Evolutionary conservation across 352 stramenopile species (phyloP).

Genomic region (Globisporangium lucens): DNA sequence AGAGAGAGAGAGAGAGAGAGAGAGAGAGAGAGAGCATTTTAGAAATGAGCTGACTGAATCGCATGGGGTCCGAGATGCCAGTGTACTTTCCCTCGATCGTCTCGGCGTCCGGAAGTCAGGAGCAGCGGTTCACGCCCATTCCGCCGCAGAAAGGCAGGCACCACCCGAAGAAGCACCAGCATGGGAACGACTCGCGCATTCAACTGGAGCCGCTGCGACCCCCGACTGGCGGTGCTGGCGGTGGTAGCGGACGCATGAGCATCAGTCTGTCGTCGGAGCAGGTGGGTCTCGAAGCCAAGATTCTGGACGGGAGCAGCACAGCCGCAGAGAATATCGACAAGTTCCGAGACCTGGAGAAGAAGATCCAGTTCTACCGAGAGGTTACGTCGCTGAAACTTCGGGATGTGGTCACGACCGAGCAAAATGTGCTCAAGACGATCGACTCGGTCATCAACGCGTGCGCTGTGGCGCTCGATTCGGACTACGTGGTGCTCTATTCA

Average conservation of each 20-base stretch:
- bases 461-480: slow-evolving; percentile 35
- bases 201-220: slow-evolving; percentile 61
- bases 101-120: slow-evolving; percentile 20
- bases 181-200: slow-evolving; percentile 50
- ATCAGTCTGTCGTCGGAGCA: slow-evolving; percentile 40
- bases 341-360: slow-evolving; percentile 35
- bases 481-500: slow-evolving; percentile 55
- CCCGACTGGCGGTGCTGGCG: slow-evolving; percentile 23
- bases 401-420: slow-evolving; percentile 36
- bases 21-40: background rate
- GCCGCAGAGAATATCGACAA: slow-evolving; percentile 33
- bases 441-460: slow-evolving; percentile 39
- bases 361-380: slow-evolving; percentile 60
- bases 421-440: slow-evolving; percentile 43
- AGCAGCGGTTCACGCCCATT: slow-evolving; percentile 42
- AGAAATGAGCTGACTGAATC: slow-evolving; percentile 34
- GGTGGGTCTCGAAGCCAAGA: slow-evolving; percentile 40
- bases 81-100: slow-evolving; percentile 59
- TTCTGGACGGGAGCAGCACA: slow-evolving; percentile 33
- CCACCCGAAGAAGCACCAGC: slow-evolving; percentile 51
- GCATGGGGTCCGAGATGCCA: slow-evolving; percentile 33
- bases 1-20: too few species aligned
- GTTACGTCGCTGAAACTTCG: slow-evolving; percentile 49
- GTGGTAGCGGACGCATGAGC: slow-evolving; percentile 22
- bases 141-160: slow-evolving; percentile 50